These are phyloP conservation scores for Salvia rosmarinus DNA, from an alignment of 257 asterid species.

Conservation along the genomic window DNA sequence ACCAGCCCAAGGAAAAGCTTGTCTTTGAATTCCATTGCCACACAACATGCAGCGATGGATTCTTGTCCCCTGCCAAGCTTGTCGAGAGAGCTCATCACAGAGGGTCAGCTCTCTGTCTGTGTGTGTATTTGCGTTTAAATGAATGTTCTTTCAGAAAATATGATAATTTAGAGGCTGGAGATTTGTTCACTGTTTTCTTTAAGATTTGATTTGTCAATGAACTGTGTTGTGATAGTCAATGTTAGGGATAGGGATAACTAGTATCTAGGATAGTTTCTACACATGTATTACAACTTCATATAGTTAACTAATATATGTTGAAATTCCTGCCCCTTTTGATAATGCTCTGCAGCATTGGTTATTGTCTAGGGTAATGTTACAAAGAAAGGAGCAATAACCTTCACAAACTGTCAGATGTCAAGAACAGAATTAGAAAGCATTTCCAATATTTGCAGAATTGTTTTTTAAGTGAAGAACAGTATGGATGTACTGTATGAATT, in stretches of 20 bases:
- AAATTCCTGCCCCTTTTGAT: too few species aligned
- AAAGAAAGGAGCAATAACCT: conserved; percentile 11
- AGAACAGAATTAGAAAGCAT: neutral
- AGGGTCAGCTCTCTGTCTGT: conserved; percentile 33
- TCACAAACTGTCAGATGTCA: neutral
- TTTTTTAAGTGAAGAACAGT: conserved; percentile 22
- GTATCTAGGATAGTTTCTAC: conserved; percentile 12
- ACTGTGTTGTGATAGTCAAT: conserved; percentile 19
- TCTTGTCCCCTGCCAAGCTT: conserved; percentile 87
- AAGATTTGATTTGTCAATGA: conserved; percentile 11
- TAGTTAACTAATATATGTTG: too few species aligned
- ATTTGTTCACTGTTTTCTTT: neutral
- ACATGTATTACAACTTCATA: neutral
- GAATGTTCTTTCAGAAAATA: conserved; percentile 4
- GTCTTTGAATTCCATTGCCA: conserved; percentile 86
- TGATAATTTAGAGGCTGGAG: neutral
- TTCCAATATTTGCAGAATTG: conserved; percentile 6
- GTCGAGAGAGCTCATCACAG: conserved; percentile 93
- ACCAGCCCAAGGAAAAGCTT: conserved; percentile 75
- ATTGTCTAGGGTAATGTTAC: too few species aligned
- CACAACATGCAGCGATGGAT: conserved; percentile 91
- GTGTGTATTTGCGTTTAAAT: neutral
- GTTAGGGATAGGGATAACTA: too few species aligned
- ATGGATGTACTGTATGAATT: conserved; percentile 3
- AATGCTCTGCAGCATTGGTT: too few species aligned